These are phyloP conservation scores for Huntiella bhutanensis DNA, from an alignment of 2,329 filamentous ascomycete species.

Conservation along the genomic window DNA sequence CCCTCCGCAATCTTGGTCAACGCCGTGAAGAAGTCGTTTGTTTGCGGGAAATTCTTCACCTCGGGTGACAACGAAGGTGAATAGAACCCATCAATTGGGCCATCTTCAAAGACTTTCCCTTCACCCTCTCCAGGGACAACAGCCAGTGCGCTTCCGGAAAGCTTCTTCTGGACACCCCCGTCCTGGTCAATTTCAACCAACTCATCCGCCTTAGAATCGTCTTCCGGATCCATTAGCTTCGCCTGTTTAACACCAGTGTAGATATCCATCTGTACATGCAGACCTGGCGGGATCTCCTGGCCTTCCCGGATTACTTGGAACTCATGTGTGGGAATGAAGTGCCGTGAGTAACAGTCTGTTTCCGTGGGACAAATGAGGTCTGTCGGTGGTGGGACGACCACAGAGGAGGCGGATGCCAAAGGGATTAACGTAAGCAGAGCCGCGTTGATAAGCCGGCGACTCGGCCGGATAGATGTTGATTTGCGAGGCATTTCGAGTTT, in stretches of 20 bases:
- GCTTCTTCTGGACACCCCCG: constrained; percentile 14
- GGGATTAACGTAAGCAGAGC: constrained; percentile 1
- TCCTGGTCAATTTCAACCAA: constrained; percentile 36
- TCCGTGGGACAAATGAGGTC: constrained; percentile 47
- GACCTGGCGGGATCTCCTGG: constrained; percentile 44
- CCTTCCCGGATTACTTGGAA: constrained; percentile 45
- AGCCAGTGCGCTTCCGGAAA: constrained; percentile 4
- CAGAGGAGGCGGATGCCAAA: constrained; percentile 3
- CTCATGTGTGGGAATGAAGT: constrained; percentile 44
- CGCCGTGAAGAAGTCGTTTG: constrained; percentile 25
- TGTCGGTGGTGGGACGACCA: constrained; percentile 10
- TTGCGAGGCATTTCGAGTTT: too few relatives aligned
- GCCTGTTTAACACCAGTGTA: constrained; percentile 45
- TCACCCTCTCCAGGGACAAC: constrained; percentile 13
- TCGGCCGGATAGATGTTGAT: too few relatives aligned
- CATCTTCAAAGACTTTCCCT: constrained; percentile 23
- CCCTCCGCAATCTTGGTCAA: constrained; percentile 29
- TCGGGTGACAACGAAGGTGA: constrained; percentile 18
- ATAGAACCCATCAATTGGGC: constrained; percentile 28
- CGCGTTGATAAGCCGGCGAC: too few relatives aligned
- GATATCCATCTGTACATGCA: constrained; percentile 48
- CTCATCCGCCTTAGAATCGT: constrained; percentile 27
- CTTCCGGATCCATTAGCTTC: constrained; percentile 45
- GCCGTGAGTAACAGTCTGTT: constrained; percentile 42
- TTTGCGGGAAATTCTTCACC: constrained; percentile 9